Percentiles rank a stretch among this genome's conserved stretches.
phyloP scores from a whole-genome alignment of 2,329 filamentous ascomycete genomes.

The Colletotrichum sp. region DNA sequence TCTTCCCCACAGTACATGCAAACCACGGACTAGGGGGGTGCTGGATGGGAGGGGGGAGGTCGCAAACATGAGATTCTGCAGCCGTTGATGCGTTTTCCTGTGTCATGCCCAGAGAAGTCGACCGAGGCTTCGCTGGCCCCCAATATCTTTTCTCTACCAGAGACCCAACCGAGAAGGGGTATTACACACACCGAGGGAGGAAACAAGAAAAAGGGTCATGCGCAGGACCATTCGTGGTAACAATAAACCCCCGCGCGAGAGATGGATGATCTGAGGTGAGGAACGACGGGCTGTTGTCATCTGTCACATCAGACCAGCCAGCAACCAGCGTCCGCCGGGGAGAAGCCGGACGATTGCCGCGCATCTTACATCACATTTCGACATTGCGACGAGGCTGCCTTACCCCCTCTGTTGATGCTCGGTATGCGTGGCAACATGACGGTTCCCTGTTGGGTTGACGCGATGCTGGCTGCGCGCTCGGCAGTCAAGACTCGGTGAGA shows the following conservation, averaged over 20 bases:
- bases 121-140: background rate
- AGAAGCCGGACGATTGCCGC: slow-evolving; percentile 1
- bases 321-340: background rate
- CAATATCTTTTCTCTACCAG: background rate
- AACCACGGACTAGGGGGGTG: background rate
- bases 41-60: background rate
- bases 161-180: background rate
- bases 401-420: background rate
- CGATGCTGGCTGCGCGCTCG: background rate
- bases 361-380: slow-evolving; percentile 8
- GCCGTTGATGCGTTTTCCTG: background rate
- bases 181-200: background rate
- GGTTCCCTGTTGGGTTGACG: background rate
- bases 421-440: background rate
- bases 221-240: too few species aligned
- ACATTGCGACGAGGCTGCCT: background rate
- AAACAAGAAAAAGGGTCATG: background rate
- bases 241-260: background rate
- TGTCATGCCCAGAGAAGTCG: background rate
- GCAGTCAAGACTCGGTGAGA: background rate
- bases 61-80: background rate
- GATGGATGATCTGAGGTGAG: background rate
- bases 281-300: background rate
- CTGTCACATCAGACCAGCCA: background rate
- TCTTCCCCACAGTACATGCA: background rate